Evolutionary conservation across 2,329 filamentous ascomycete genomes (phyloP).

Genomic region (Botrytis byssoidea): DNA sequence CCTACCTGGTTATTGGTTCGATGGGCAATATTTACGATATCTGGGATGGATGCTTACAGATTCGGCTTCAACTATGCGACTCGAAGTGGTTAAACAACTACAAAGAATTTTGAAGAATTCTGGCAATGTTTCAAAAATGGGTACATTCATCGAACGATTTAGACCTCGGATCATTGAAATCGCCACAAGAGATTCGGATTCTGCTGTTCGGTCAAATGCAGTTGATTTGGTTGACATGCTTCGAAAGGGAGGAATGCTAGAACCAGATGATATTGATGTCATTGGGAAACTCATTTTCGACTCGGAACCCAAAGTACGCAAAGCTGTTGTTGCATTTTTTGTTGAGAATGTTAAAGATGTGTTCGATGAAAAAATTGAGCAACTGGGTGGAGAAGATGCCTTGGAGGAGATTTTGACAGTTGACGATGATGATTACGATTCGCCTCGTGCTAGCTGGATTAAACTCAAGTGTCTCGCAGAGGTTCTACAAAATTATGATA

Average conservation of each 20-base stretch:
- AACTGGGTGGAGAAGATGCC: conserved; percentile 75
- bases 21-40: conserved; percentile 87
- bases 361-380: conserved; percentile 76
- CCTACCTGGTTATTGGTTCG: conserved; percentile 84
- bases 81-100: conserved; percentile 85
- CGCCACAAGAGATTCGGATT: conserved; percentile 80
- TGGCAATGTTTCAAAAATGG: conserved; percentile 71
- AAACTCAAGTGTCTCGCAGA: conserved; percentile 89
- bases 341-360: conserved; percentile 80
- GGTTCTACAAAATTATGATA: conserved; percentile 77
- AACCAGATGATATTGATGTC: conserved; percentile 86
- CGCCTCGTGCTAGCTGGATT: conserved; percentile 80
- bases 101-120: conserved; percentile 75
- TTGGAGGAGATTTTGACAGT: conserved; percentile 73
- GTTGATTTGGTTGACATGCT: conserved; percentile 81
- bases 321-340: conserved; percentile 88
- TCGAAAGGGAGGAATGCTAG: conserved; percentile 79
- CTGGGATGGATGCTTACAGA: conserved; percentile 95
- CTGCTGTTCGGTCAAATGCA: conserved; percentile 73
- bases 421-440: conserved; percentile 70
- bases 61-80: conserved; percentile 66
- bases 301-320: conserved; percentile 77
- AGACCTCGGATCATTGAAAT: conserved; percentile 86
- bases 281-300: conserved; percentile 90
- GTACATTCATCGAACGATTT: conserved; percentile 92